Evolutionary conservation across 2,329 filamentous ascomycete genomes (phyloP), one percentile per base, ranked within the genome.

Genomic region (Eutypella sp.): DNA sequence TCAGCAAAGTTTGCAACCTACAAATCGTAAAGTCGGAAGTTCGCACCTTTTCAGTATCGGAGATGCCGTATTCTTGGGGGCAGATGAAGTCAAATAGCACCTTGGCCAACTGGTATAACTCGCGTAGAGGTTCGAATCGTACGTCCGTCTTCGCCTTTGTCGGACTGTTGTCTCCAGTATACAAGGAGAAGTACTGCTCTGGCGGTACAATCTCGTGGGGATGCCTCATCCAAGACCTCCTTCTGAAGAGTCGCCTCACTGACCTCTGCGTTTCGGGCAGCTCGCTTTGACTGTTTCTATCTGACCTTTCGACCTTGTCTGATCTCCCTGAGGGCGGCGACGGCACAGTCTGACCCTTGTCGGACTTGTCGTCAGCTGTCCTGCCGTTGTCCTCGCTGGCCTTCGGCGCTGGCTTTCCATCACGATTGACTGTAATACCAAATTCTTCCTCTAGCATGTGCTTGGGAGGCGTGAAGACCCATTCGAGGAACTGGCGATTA

Each of bases 71-170:
- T 67, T 99, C 93, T 60, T 99, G 93, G 1, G 93, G 93, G 45
- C 93, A 96, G 58, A 99, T 95, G 64, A 96, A 99, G 67, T 99
- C 93, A 60, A 99, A 99, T 13, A 99, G 72, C 11, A 97, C 85
- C 68, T 99, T 99, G 46, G 89, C 89, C 40, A 96, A 76, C 57
- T 89, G 89, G 68, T 97, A 99, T 45, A 99, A 75, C 66, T 99
- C 91, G 51, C 93, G 84, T 37, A 99, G 76, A 50, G 93, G 93
- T 55, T 91, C 86, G 11, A 97, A 84, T 5, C 90, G 81, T 24
- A 82, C 85, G 60, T 97, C 92, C 15, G 85, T 79, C 70, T 95
- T 95, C 13, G 84, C 81, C 62, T 88, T 89, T 8, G 81, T 81
- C 50, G 86, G 79, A 44, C 78, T 82, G 42, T 82, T 84, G 31